Conservation (phyloP, 495 filamentous ascomycete genomes). For the Rostrohypoxylon terebratum region DNA sequence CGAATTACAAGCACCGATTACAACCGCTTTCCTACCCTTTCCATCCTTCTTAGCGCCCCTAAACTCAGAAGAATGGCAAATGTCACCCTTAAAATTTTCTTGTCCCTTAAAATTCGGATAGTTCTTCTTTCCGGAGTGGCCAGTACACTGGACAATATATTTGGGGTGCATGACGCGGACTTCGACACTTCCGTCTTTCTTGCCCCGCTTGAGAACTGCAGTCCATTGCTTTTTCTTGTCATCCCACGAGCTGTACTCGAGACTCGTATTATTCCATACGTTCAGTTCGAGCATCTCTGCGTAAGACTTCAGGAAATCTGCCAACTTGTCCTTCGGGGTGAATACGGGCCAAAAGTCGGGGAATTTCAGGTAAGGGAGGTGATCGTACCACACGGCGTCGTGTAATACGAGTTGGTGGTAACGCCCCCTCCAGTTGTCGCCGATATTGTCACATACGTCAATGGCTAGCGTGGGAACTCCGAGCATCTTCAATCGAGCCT, state of each 20-base stretch:
- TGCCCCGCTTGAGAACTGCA: conserved; percentile 64
- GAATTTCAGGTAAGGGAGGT: conserved; percentile 78
- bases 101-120: conserved; percentile 72
- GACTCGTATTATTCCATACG: conserved; percentile 72
- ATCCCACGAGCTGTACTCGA: conserved; percentile 66
- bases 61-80: conserved; percentile 79
- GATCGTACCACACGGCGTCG: conserved; percentile 82
- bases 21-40: conserved; percentile 73
- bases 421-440: conserved; percentile 83
- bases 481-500: conserved; percentile 81
- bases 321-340: conserved; percentile 85
- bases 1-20: conserved; percentile 85
- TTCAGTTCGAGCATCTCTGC: conserved; percentile 80
- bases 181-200: conserved; percentile 60
- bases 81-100: conserved; percentile 68
- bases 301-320: conserved; percentile 81
- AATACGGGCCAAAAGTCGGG: conserved; percentile 75
- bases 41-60: conserved; percentile 63
- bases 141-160: conserved; percentile 78
- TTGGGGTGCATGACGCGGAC: conserved; percentile 71
- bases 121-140: conserved; percentile 77
- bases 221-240: conserved; percentile 69
- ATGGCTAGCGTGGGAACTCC: conserved; percentile 71
- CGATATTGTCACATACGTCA: conserved; percentile 72
- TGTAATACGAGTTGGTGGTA: conserved; percentile 75